Percentiles rank a stretch among this genome's conserved stretches.
Evolutionary conservation across 1,139 yeast species (phyloP).

Genomic region (Magnusiomyces magnusii): DNA sequence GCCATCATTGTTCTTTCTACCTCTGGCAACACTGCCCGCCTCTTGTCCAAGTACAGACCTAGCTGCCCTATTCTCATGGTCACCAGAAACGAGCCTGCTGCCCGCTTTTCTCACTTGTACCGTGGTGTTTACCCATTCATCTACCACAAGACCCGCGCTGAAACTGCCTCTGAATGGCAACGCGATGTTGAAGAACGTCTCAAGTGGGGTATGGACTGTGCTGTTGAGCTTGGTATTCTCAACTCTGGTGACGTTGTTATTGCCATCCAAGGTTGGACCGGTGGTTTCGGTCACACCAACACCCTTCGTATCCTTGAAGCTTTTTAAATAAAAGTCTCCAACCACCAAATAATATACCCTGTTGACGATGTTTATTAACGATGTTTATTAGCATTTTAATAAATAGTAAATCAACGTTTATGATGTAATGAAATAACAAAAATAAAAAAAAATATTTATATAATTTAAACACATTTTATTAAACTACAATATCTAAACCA

Average conservation of each 20-base stretch:
- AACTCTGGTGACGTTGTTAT: slow-evolving; percentile 80
- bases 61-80: slow-evolving; percentile 97
- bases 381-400: neutral
- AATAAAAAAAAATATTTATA: neutral
- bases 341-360: neutral
- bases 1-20: slow-evolving; percentile 96
- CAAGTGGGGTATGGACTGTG: slow-evolving; percentile 89
- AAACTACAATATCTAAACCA: neutral
- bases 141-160: slow-evolving; percentile 57
- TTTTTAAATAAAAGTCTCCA: slow-evolving; percentile 8
- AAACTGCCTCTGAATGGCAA: slow-evolving; percentile 67
- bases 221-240: slow-evolving; percentile 49
- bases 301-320: slow-evolving; percentile 62
- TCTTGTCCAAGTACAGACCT: slow-evolving; percentile 96
- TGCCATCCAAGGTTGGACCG: slow-evolving; percentile 98
- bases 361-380: neutral
- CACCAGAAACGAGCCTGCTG: slow-evolving; percentile 88
- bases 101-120: slow-evolving; percentile 92
- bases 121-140: slow-evolving; percentile 98
- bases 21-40: slow-evolving; percentile 91
- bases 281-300: slow-evolving; percentile 98
- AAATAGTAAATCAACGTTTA: neutral
- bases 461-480: neutral
- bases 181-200: slow-evolving; percentile 94
- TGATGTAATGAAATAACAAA: neutral